Conservation (phyloP, 2,329 filamentous ascomycete species). For the Knoxdaviesia proteae region DNA sequence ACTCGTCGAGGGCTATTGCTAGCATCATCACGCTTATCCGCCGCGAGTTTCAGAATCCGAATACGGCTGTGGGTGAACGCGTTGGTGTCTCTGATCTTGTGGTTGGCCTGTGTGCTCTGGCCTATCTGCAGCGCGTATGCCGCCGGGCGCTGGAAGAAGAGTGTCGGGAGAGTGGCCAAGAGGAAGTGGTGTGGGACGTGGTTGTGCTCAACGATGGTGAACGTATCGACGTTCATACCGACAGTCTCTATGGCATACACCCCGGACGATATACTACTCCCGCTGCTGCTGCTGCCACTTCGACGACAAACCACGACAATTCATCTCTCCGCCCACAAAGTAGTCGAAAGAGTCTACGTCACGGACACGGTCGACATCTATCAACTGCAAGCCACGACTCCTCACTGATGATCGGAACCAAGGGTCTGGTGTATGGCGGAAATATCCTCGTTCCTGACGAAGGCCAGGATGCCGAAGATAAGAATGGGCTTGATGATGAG, state of each 20-base stretch:
- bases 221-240: constrained; percentile 27
- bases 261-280: not conserved
- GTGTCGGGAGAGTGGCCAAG: constrained; percentile 20
- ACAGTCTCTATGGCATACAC: constrained; percentile 13
- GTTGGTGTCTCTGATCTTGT: constrained; percentile 41
- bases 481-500: too few relatives aligned
- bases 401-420: too few relatives aligned
- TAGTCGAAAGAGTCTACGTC: too few relatives aligned
- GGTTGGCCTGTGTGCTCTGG: constrained; percentile 37
- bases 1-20: constrained; percentile 45
- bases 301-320: too few relatives aligned
- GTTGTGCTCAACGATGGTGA: constrained; percentile 38
- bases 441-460: too few relatives aligned
- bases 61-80: constrained; percentile 36
- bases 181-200: constrained; percentile 45
- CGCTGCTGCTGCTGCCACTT: not conserved
- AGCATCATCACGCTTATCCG: constrained; percentile 44
- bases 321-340: too few relatives aligned
- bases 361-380: too few relatives aligned
- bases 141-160: constrained; percentile 29
- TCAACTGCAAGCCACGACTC: too few relatives aligned
- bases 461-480: too few relatives aligned
- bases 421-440: too few relatives aligned
- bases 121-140: constrained; percentile 38
- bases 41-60: constrained; percentile 42